Percentiles rank a stretch among this genome's conserved stretches.
phyloP scores from a whole-genome alignment of 108 stramenopile genomes.

The Licmophora abbreviata region DNA sequence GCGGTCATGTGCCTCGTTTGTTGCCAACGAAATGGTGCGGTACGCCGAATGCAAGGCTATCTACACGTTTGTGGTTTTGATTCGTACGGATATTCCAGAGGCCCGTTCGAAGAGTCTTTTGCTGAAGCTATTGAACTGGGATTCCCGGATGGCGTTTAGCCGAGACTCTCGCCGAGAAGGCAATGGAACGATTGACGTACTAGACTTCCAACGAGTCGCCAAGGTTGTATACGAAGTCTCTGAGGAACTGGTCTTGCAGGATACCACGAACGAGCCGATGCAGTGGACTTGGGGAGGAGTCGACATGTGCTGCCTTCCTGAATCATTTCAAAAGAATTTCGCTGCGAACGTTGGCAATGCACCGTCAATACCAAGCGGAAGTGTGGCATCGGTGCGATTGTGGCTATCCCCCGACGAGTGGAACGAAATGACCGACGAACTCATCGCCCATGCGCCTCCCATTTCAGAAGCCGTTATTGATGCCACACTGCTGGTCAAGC shows the following conservation, averaged over 20 bases:
- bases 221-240: conserved; percentile 33
- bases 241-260: conserved; percentile 11
- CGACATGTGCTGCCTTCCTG: conserved; percentile 60
- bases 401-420: conserved; percentile 21
- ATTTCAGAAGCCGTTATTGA: conserved; percentile 15
- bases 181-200: neutral
- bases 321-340: conserved; percentile 1
- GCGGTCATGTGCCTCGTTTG: conserved; percentile 42
- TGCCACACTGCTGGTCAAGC: conserved; percentile 31
- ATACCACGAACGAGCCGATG: conserved; percentile 5
- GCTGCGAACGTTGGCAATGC: neutral
- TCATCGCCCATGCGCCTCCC: conserved; percentile 2
- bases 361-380: neutral
- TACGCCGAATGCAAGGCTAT: conserved; percentile 76
- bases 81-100: conserved; percentile 10
- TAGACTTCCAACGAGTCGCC: conserved; percentile 17
- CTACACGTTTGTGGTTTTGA: conserved; percentile 56
- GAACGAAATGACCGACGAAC: conserved; percentile 3
- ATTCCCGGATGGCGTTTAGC: conserved; percentile 36
- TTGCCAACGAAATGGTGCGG: conserved; percentile 71
- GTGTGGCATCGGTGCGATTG: conserved; percentile 15
- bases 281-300: conserved; percentile 64
- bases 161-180: conserved; percentile 1
- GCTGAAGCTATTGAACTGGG: conserved; percentile 68
- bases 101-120: conserved; percentile 28